Conservation (phyloP, 2,329 filamentous ascomycete genomes). For the Madurella mycetomatis region DNA sequence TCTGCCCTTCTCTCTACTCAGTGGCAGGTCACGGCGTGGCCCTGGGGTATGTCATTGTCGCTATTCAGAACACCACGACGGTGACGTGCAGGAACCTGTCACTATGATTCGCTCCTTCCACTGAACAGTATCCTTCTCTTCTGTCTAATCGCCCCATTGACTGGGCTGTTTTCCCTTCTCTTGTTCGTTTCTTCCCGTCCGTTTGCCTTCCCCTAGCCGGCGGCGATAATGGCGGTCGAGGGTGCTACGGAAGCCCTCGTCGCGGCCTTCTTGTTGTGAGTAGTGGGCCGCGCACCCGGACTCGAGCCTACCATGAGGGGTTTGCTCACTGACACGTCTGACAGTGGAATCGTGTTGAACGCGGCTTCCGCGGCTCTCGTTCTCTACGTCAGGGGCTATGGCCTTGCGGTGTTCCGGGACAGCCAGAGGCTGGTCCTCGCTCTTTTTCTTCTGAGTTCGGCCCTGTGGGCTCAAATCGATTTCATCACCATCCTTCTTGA, state of each 20-base stretch:
- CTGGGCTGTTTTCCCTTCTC: slow-evolving; percentile 37
- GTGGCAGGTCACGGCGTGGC: slow-evolving; percentile 19
- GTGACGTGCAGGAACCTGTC: slow-evolving; percentile 21
- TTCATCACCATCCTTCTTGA: slow-evolving; percentile 49
- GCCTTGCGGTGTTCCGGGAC: slow-evolving; percentile 48
- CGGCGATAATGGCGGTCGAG: slow-evolving; percentile 42
- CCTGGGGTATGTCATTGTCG: slow-evolving; percentile 18
- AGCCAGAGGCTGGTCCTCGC: slow-evolving; percentile 62
- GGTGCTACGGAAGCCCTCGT: slow-evolving; percentile 45
- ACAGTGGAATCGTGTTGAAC: slow-evolving; percentile 50
- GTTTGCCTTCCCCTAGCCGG: slow-evolving; percentile 23
- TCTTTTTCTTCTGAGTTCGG: slow-evolving; percentile 47
- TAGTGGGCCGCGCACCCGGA: slow-evolving; percentile 16
- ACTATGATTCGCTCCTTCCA: slow-evolving; percentile 31
- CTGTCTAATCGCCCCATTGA: slow-evolving; percentile 42
- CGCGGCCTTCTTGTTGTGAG: slow-evolving; percentile 54
- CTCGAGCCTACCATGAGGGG: neutral
- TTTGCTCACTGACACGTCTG: slow-evolving; percentile 5
- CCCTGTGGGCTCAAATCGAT: slow-evolving; percentile 50
- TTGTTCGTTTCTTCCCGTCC: slow-evolving; percentile 26
- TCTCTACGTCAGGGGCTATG: slow-evolving; percentile 44
- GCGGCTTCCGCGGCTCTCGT: slow-evolving; percentile 45
- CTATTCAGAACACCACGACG: slow-evolving; percentile 20
- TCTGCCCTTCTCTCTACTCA: slow-evolving; percentile 11
- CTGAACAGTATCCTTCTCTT: slow-evolving; percentile 30